Percentiles rank a stretch among this genome's conserved stretches.
These are phyloP conservation scores for Cyamopsis tetragonoloba DNA, from an alignment of 306 rosid species.

Conservation along the genomic window DNA sequence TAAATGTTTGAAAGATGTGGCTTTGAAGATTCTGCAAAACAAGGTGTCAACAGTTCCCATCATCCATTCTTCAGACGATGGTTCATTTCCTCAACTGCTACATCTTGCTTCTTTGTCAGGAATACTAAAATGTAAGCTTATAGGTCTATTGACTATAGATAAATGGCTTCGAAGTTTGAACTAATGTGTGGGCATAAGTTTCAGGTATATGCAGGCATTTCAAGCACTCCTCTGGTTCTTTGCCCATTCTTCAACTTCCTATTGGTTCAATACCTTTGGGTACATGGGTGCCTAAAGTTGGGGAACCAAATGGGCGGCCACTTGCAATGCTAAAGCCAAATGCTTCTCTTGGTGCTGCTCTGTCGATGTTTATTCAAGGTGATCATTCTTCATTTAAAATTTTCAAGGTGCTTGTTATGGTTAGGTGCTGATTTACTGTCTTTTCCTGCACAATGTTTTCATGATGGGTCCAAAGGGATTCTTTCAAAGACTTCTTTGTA, in stretches of 20 bases:
- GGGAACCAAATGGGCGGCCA: conserved; percentile 62
- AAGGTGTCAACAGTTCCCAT: conserved; percentile 71
- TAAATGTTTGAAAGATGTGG: conserved; percentile 69
- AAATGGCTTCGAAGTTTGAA: conserved; percentile 32
- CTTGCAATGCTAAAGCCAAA: conserved; percentile 66
- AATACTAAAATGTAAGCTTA: conserved; percentile 59
- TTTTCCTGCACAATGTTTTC: not conserved
- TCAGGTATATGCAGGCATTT: conserved; percentile 86
- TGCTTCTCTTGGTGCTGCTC: conserved; percentile 65
- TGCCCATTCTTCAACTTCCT: conserved; percentile 79
- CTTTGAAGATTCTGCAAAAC: conserved; percentile 66
- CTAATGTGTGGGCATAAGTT: conserved; percentile 39
- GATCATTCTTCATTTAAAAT: conserved; percentile 29
- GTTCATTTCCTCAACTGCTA: conserved; percentile 63
- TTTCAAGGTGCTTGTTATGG: conserved; percentile 18
- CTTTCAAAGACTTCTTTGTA: not conserved
- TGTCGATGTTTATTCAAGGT: conserved; percentile 76
- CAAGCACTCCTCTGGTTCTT: conserved; percentile 59
- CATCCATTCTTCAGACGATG: conserved; percentile 51
- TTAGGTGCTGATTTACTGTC: not conserved
- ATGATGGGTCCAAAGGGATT: conserved; percentile 4
- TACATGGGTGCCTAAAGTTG: conserved; percentile 80
- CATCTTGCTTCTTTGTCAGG: conserved; percentile 77
- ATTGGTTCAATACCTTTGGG: conserved; percentile 73
- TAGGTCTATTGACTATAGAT: conserved; percentile 16